Evolutionary conservation across 2,329 filamentous ascomycete genomes (phyloP).

Genomic region (Sphaerulina musiva): DNA sequence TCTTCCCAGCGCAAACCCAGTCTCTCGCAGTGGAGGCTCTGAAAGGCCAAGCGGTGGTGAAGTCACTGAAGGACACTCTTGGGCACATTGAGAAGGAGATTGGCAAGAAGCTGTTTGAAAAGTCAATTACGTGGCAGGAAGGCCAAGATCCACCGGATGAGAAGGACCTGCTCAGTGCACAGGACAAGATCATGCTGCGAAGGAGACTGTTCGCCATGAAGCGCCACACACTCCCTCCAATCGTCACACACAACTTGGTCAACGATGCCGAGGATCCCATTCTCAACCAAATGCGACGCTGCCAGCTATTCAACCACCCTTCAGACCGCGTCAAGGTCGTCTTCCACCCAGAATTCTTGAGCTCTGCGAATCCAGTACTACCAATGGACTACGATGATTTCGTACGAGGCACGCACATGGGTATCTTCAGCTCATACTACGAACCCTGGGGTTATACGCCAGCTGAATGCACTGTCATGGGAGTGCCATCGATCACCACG

Average conservation of each 20-base stretch:
- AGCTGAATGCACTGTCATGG: constrained; percentile 98
- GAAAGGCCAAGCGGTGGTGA: constrained; percentile 95
- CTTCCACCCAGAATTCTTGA: constrained; percentile 97
- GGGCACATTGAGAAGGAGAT: constrained; percentile 89
- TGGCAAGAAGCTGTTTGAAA: constrained; percentile 88
- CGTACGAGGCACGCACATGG: constrained; percentile 90
- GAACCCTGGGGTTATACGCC: constrained; percentile 99
- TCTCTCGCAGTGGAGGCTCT: constrained; percentile 92
- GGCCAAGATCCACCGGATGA: constrained; percentile 90
- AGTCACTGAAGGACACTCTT: constrained; percentile 87
- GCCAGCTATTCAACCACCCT: constrained; percentile 94
- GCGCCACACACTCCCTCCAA: constrained; percentile 78
- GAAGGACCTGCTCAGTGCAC: constrained; percentile 86
- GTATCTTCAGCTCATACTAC: constrained; percentile 95
- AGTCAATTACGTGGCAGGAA: constrained; percentile 90
- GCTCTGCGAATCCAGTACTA: constrained; percentile 88
- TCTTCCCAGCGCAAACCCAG: constrained; percentile 95
- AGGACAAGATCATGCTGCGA: constrained; percentile 87
- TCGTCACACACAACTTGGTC: constrained; percentile 98
- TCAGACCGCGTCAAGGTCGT: constrained; percentile 93
- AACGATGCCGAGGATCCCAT: constrained; percentile 92
- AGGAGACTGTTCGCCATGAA: constrained; percentile 96
- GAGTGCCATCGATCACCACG: constrained; percentile 94
- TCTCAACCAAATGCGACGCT: constrained; percentile 88
- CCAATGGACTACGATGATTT: constrained; percentile 98